These are phyloP conservation scores for Talaromyces adpressus DNA, from an alignment of 495 filamentous ascomycete genomes.

Conservation along the genomic window DNA sequence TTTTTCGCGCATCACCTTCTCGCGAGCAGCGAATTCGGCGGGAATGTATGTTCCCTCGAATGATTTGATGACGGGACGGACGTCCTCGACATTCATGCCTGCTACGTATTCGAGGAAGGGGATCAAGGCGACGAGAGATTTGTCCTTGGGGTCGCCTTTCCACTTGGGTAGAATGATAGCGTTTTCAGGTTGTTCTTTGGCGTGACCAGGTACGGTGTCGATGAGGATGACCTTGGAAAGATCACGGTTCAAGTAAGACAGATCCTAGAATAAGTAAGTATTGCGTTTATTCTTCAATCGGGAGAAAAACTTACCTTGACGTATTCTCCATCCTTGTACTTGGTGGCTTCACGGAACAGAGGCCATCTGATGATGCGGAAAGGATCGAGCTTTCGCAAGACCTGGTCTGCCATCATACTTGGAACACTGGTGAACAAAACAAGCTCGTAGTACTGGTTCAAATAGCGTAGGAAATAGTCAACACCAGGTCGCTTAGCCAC, in stretches of 20 bases:
- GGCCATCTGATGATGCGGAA: constrained; percentile 95
- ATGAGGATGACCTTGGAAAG: constrained; percentile 89
- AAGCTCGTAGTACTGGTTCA: constrained; percentile 95
- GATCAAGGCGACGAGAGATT: constrained; percentile 76
- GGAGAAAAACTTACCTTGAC: constrained; percentile 64
- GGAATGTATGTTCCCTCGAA: constrained; percentile 84
- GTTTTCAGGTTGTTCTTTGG: constrained; percentile 83
- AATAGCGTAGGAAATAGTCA: constrained; percentile 94
- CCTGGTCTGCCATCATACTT: constrained; percentile 71
- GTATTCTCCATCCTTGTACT: constrained; percentile 91
- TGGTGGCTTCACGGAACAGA: constrained; percentile 87
- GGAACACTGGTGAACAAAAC: constrained; percentile 90
- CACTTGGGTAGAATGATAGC: constrained; percentile 86
- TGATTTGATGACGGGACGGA: constrained; percentile 75
- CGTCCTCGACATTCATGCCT: constrained; percentile 83
- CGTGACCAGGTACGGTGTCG: constrained; percentile 76
- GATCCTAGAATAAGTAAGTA: constrained; percentile 51
- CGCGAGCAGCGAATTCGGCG: constrained; percentile 80
- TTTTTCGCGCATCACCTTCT: constrained; percentile 70
- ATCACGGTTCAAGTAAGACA: constrained; percentile 92
- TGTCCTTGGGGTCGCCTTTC: constrained; percentile 76
- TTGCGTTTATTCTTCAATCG: background rate
- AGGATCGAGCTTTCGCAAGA: constrained; percentile 92
- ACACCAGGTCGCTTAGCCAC: constrained; percentile 91
- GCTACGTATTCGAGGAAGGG: constrained; percentile 95